Conservation (phyloP, 83 land plant genomes). For the Picea abies region DNA sequence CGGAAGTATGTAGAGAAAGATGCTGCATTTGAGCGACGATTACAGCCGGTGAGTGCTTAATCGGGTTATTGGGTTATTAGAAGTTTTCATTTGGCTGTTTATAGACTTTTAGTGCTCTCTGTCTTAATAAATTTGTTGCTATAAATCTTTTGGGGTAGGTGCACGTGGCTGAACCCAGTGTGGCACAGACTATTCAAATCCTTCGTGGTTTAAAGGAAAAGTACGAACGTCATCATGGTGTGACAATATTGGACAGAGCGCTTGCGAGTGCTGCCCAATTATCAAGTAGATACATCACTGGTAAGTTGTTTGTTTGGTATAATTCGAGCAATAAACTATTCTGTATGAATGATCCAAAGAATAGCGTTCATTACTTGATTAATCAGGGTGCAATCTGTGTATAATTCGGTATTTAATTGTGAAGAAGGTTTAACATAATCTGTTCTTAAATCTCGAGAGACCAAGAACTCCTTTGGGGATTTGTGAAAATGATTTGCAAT, state of each 20-base stretch:
- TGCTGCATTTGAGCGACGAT: conserved; percentile 72
- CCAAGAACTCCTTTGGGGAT: not conserved
- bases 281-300: conserved; percentile 61
- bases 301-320: conserved; percentile 24
- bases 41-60: conserved; percentile 41
- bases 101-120: not conserved
- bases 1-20: conserved; percentile 79
- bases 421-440: too few species aligned
- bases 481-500: not conserved
- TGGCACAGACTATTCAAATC: conserved; percentile 42
- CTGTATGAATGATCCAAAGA: too few species aligned
- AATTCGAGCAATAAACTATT: not conserved
- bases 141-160: conserved; percentile 23
- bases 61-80: too few species aligned
- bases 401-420: not conserved
- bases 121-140: not conserved
- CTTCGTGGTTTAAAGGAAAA: conserved; percentile 59
- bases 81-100: not conserved
- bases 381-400: too few species aligned
- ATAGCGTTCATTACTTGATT: too few species aligned
- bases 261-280: conserved; percentile 66
- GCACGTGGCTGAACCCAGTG: conserved; percentile 72
- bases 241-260: conserved; percentile 59
- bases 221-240: conserved; percentile 70
- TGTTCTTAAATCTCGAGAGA: too few species aligned